Evolutionary conservation across 1,139 yeast species (phyloP), one percentile per base, ranked within the genome.

Genomic region (Sugiyamaella novakii): DNA sequence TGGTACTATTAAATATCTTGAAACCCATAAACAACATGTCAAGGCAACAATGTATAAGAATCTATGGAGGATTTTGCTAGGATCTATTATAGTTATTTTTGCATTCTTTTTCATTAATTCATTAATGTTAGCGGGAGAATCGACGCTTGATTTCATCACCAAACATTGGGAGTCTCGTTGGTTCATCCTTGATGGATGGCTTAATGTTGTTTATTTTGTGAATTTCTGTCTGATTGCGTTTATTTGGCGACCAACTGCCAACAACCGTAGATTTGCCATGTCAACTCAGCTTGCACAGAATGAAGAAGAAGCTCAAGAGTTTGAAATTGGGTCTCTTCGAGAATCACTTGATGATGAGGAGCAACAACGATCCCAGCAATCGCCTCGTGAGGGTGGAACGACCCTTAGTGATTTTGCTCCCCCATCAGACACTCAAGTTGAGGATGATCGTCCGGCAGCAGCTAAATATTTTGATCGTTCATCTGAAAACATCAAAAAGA

Each of bases 191-290:
- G 97, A 92, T 60, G 94, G 95, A 71, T 89, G 98, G 96, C 95
- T 97, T 33, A 83, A 95, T 53, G 78, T 88, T 40, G 84, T 91
- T 12, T 94, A 88, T 70, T 88, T 86, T 64, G 69, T 83, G 41
- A 91, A 91, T 41, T 91, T 92, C 67, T 78, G 86, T 64, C 81
- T 91, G 5, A 76, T 94, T 59, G 87, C 96, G 10, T 83, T 89
- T 75, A 79, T 92, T 57, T 94, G 98, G 98, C 82, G 98, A 69
- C 98, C 98, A 43, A 91, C 98, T 0, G 95, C 87, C 61, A 88
- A 96, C 36, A 89, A 96, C 56, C 85, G 91, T 62, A 83, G 95
- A 80, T 79, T 92, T 65, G 98, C 98, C 15, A 91, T 91, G 59
- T 88, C 97, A 3, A 89, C 88, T 52, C 98, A 94, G 71, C 74